Evolutionary conservation across 805 yeast species (phyloP).

Genomic region (Torulaspora indica): DNA sequence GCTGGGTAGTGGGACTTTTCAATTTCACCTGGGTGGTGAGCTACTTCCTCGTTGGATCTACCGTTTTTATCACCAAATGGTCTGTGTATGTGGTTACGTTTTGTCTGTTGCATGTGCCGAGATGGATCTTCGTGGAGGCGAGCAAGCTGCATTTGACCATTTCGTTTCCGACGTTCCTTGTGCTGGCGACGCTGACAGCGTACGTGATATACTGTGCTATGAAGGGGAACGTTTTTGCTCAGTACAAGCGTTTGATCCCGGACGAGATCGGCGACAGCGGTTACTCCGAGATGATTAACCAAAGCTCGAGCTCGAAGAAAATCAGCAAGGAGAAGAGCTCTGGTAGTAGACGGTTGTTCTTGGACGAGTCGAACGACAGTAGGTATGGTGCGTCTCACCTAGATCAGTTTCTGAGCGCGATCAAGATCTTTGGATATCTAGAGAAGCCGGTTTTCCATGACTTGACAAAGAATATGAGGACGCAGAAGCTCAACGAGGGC

Average conservation of each 20-base stretch:
- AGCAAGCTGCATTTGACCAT: constrained; percentile 20
- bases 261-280: constrained; percentile 12
- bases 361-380: constrained; percentile 4
- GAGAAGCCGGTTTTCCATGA: constrained; percentile 91
- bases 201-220: constrained; percentile 21
- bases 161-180: constrained; percentile 18
- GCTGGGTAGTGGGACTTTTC: constrained; percentile 12
- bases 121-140: constrained; percentile 17
- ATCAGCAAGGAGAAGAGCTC: not conserved
- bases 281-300: not conserved
- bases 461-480: constrained; percentile 84
- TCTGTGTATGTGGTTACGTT: constrained; percentile 12
- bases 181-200: constrained; percentile 11
- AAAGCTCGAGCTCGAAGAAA: not conserved
- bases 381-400: constrained; percentile 56
- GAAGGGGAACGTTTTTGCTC: constrained; percentile 25
- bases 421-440: constrained; percentile 88
- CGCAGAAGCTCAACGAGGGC: constrained; percentile 72
- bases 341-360: not conserved
- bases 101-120: constrained; percentile 16
- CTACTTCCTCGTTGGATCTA: constrained; percentile 12
- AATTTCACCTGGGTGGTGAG: constrained; percentile 16
- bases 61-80: constrained; percentile 12
- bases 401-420: constrained; percentile 86
- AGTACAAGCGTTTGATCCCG: constrained; percentile 26